These are phyloP conservation scores for Mycena sp. DNA, from an alignment of 1,284 basidiomycete species.

Conservation along the genomic window DNA sequence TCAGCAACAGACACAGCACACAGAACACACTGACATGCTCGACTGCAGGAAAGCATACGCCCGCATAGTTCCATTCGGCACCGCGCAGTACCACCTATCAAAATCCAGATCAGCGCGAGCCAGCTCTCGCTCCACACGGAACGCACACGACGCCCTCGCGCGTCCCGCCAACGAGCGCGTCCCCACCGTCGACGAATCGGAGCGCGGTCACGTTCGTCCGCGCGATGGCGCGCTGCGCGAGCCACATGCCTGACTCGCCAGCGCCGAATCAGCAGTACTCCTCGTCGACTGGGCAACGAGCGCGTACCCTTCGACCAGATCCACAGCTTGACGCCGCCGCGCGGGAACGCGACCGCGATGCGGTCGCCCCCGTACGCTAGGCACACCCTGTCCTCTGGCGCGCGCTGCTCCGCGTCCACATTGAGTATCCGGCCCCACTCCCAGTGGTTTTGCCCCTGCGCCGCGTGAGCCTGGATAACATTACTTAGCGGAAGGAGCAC, in stretches of 20 bases:
- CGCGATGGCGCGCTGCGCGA: slow-evolving; percentile 64
- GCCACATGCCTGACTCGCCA: slow-evolving; percentile 48
- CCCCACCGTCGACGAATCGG: slow-evolving; percentile 67
- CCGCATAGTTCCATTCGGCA: slow-evolving; percentile 69
- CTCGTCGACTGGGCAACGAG: too few species aligned
- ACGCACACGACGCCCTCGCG: slow-evolving; percentile 72
- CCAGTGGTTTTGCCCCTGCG: slow-evolving; percentile 54
- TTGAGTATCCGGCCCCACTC: slow-evolving; percentile 44
- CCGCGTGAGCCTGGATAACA: slow-evolving; percentile 29
- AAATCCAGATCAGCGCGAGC: slow-evolving; percentile 25
- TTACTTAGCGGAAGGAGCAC: slow-evolving; percentile 34
- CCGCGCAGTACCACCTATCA: slow-evolving; percentile 69
- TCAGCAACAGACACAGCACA: slow-evolving; percentile 12
- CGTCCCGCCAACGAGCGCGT: slow-evolving; percentile 71
- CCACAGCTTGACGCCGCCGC: slow-evolving; percentile 71
- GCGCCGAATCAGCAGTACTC: too few species aligned
- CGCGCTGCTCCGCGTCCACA: slow-evolving; percentile 12
- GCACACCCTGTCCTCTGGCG: too few species aligned
- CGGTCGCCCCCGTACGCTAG: slow-evolving; percentile 64
- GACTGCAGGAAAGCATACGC: slow-evolving; percentile 64
- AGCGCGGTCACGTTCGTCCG: slow-evolving; percentile 69
- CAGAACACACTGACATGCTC: slow-evolving; percentile 57
- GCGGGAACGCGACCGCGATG: slow-evolving; percentile 69
- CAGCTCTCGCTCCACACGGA: slow-evolving; percentile 3
- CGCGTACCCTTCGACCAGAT: slow-evolving; percentile 60